phyloP scores from a whole-genome alignment of 345 rosid genomes.

The Boechera divaricarpa region DNA sequence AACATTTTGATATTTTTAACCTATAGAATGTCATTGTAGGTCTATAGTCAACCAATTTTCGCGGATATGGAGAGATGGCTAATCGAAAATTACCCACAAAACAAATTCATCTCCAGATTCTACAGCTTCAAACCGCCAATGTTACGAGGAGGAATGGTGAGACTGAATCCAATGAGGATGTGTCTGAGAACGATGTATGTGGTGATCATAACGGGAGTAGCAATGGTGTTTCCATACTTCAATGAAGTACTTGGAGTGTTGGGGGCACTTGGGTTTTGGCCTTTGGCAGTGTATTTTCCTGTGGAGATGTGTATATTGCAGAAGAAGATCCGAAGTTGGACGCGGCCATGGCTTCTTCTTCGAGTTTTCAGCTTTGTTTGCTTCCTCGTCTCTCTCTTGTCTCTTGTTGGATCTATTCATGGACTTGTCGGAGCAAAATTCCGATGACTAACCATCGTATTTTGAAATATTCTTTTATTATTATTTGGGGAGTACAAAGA shows the following conservation, averaged over 20 bases:
- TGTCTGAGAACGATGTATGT: constrained; percentile 56
- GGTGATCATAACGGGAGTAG: constrained; percentile 51
- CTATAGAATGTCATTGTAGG: constrained; percentile 44
- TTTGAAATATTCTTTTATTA: no score
- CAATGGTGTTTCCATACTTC: constrained; percentile 77
- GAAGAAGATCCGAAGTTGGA: constrained; percentile 59
- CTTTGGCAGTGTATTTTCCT: constrained; percentile 36
- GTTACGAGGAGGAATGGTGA: constrained; percentile 39
- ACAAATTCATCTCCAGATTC: constrained; percentile 40
- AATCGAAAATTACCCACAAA: constrained; percentile 50
- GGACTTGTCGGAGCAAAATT: constrained; percentile 64
- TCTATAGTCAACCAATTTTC: constrained; percentile 69
- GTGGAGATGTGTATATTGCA: constrained; percentile 70
- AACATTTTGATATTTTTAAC: not conserved
- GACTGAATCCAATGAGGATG: constrained; percentile 36
- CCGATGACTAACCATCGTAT: constrained; percentile 13
- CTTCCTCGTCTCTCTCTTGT: constrained; percentile 50
- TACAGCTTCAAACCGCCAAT: constrained; percentile 48
- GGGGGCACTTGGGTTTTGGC: constrained; percentile 79
- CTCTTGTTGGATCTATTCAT: constrained; percentile 62
- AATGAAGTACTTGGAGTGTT: constrained; percentile 74
- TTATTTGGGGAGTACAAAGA: no score
- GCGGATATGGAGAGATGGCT: constrained; percentile 63
- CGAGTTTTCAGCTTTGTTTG: constrained; percentile 50
- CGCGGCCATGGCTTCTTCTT: constrained; percentile 61